Base-by-base conservation (phyloP, 768 basidiomycete species). In the Leucocoprinus birnbaumii region DNA sequence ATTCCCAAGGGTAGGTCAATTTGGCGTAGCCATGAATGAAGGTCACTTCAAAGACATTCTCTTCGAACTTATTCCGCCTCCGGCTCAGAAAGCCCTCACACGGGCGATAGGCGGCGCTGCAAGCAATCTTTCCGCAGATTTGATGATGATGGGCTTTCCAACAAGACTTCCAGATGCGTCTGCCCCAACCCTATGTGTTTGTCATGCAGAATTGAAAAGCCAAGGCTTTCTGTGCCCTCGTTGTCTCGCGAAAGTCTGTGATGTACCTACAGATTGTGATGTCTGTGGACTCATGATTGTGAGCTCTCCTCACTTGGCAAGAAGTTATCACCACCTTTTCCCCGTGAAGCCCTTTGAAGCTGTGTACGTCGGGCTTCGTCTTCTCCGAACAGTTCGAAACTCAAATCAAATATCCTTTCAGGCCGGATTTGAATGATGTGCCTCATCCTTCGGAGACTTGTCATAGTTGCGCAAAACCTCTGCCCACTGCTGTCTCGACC, bases 81-180 rank as follows among this genome's bases (percentile, higher is more conserved):
- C 97, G 0, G 93, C 94, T 0, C 89, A 91, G 65, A 80, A 80
- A 4, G 76, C 82, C 2, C 59, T 83, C 19, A 66, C 77, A 4
- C 78, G 83, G 25, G 64, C 75, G 16, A 61, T 65, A 2, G 79
- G 77, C 0, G 74, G 73, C 47, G 56, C 62, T 5, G 71, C 77
- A 3, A 69, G 75, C 10, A 88, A 86, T 58, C 81, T 82, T 19
- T 82, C 87, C 0, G 87, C 91, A 0, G 96, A 98, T 71, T 75
- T 99, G 50, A 97, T 99, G 90, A 90, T 97, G 82, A 98, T 99
- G 93, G 97, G 97, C 8, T 99, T 99, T 71, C 97, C 97, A 1
- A 93, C 90, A 14, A 85, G 94, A 16, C 77, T 97, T 5, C 91
- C 95, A 0, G 88, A 91, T 61, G 84, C 84, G 9, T 89, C 87